These are phyloP conservation scores for Phialocephala sp. DNA, from an alignment of 2,329 filamentous ascomycete genomes.

Conservation along the genomic window DNA sequence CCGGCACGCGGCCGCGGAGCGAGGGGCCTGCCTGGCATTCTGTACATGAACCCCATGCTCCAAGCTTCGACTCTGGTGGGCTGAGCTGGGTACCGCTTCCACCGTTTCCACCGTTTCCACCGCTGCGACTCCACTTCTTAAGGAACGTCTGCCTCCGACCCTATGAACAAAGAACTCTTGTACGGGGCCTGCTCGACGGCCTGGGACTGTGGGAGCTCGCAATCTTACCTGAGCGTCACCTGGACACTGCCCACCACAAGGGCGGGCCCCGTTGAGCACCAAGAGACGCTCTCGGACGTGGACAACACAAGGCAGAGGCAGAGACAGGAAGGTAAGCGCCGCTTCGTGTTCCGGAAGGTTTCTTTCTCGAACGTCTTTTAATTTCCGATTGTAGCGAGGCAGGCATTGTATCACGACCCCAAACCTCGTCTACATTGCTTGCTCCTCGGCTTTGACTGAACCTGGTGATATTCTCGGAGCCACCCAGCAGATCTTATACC, in stretches of 20 bases:
- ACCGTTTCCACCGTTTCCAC: no score
- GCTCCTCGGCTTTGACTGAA: conserved; percentile 1
- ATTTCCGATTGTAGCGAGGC: conserved; percentile 14
- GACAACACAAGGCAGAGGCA: neutral
- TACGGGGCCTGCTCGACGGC: neutral
- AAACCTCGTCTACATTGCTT: conserved; percentile 1
- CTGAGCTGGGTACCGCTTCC: neutral
- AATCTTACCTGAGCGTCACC: conserved; percentile 12
- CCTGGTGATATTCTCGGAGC: conserved; percentile 12
- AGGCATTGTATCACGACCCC: conserved; percentile 16
- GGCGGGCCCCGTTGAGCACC: neutral
- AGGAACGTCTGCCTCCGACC: conserved; percentile 8
- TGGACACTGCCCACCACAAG: neutral
- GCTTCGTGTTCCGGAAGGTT: conserved; percentile 14
- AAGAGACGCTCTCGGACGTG: conserved; percentile 1
- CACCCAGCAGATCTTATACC: conserved; percentile 15
- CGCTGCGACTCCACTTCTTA: neutral
- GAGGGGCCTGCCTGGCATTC: neutral
- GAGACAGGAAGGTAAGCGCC: neutral
- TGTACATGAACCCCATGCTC: conserved; percentile 10
- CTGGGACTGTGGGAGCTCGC: neutral
- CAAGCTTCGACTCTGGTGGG: conserved; percentile 3
- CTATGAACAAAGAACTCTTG: neutral
- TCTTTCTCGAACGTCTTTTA: conserved; percentile 10
- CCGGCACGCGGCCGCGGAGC: neutral